Evolutionary conservation across 495 filamentous ascomycete genomes (phyloP), one percentile per base, ranked within the genome.

Genomic region (Thozetella sp.): DNA sequence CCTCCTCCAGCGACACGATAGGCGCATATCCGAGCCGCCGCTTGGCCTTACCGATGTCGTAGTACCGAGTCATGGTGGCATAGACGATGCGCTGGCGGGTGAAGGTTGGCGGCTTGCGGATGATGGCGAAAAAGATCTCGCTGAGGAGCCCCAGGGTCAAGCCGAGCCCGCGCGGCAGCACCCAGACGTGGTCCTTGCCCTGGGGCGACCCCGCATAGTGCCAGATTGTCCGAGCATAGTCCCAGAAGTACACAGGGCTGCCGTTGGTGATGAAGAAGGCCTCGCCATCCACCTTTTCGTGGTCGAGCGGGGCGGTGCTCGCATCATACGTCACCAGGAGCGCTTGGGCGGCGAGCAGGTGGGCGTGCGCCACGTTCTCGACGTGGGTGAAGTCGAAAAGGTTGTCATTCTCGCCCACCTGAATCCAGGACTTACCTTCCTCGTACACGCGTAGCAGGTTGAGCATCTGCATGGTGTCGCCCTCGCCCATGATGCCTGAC

Each of bases 261-360:
- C 90, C 93, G 72, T 99, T 98, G 59, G 95, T 98, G 73, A 99
- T 88, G 72, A 97, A 85, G 84, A 98, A 99, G 22, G 90, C 90
- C 72, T 98, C 93, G 40, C 95, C 95, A 68, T 97, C 95, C 13
- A 97, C 91, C 25, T 80, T 82, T 74, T 96, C 92, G 67, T 88
- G 76, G 70, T 91, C 87, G 23, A 93, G 80, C 11, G 89, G 86
- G 15, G 77, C 76, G 43, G 79, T 83, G 34, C 79, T 72, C 43
- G 84, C 72, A 25, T 80, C 73, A 54, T 85, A 75, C 13, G 83
- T 83, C 22, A 76, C 72, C 30, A 97, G 76, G 15, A 99, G 85
- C n/a, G 88, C 89, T 34, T 80, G 79, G 1, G 92, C 86, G 45
- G 88, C 87, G 1, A 93, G 81, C 13, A 91, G 76, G 67, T 93